A percentile compares a stretch with the other conserved stretches of the same genome.
Evolutionary conservation across 2,329 filamentous ascomycete genomes (phyloP).

Genomic region (Fusarium pseudocircinatum): DNA sequence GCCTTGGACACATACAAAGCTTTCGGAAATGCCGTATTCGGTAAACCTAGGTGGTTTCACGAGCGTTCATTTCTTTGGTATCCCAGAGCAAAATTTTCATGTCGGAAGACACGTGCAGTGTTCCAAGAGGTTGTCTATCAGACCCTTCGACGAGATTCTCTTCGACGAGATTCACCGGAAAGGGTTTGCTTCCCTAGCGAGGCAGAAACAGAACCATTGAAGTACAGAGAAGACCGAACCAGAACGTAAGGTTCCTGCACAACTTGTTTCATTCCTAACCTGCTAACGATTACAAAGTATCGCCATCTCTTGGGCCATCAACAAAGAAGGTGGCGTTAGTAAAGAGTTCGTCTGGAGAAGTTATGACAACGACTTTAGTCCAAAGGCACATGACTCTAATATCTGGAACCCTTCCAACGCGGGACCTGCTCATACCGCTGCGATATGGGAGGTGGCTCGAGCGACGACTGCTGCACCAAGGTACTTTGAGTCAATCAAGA

Average conservation of each 20-base stretch:
- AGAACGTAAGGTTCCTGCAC: not conserved
- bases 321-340: not conserved
- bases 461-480: not conserved
- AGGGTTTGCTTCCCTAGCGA: rapidly evolving
- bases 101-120: not conserved
- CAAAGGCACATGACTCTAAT: not conserved
- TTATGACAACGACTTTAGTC: not conserved
- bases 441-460: not conserved
- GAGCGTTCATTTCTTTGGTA: not conserved
- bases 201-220: rapidly evolving
- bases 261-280: too few species aligned
- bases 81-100: slow-evolving; percentile 4
- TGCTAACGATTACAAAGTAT: not conserved
- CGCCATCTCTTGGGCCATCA: not conserved
- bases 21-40: not conserved
- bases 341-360: not conserved
- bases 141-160: not conserved
- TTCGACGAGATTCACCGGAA: too few species aligned
- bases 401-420: not conserved
- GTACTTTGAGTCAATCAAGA: slow-evolving; percentile 1
- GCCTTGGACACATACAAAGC: not conserved
- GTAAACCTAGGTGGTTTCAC: slow-evolving; percentile 9
- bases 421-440: rapidly evolving
- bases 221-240: not conserved
- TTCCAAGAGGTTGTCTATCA: rapidly evolving